Conservation (phyloP, 164 flowering plant genomes). For the Hamamelis virginiana region DNA sequence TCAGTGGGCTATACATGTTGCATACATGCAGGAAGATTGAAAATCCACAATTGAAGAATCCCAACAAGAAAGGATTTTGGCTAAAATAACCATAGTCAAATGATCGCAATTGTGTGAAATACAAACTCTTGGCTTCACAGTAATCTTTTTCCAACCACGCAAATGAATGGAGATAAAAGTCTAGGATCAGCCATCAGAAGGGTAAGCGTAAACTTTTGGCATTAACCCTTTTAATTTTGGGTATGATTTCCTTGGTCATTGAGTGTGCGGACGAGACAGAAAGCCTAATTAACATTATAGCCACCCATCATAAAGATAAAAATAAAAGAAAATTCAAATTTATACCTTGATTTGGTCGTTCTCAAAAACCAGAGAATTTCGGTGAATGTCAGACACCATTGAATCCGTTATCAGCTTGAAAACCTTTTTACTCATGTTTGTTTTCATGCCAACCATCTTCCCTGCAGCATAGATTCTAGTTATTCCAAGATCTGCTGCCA, state of each 20-base stretch:
- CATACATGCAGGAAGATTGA: too few species aligned
- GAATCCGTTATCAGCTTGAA: constrained; percentile 80
- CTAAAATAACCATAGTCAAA: background rate
- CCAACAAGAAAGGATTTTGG: background rate
- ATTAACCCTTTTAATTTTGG: too few species aligned
- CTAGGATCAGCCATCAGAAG: too few species aligned
- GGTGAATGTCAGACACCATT: constrained; percentile 60
- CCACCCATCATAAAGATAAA: too few species aligned
- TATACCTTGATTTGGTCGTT: constrained; percentile 76
- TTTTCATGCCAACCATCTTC: constrained; percentile 76
- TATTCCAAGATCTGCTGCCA: constrained; percentile 97
- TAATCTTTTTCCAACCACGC: too few species aligned
- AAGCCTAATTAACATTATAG: background rate
- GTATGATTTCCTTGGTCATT: background rate
- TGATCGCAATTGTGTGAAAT: background rate
- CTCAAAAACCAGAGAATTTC: constrained; percentile 57
- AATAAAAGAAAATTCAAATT: background rate
- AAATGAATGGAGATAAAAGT: too few species aligned
- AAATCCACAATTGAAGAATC: too few species aligned
- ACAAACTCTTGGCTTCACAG: background rate
- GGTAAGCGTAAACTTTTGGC: too few species aligned
- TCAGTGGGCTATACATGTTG: too few species aligned
- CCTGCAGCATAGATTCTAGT: constrained; percentile 74
- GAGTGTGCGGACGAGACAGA: constrained; percentile 1
- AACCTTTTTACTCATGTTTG: constrained; percentile 75